Evolutionary conservation across 805 yeast genomes (phyloP).

Genomic region (baker's yeast (Saccharomyces cerevisiae)): DNA sequence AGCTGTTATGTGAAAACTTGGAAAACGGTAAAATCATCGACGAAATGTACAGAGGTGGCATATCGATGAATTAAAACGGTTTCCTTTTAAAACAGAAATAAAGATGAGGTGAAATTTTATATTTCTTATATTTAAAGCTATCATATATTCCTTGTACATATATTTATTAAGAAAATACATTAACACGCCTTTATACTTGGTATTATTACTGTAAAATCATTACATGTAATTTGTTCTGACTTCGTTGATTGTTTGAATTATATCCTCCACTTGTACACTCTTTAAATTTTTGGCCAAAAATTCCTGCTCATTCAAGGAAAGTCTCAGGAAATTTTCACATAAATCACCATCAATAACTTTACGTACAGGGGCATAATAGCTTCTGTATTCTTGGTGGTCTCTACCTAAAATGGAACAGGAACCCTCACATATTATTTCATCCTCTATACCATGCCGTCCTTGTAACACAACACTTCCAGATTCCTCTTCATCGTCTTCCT

Average conservation of each 20-base stretch:
- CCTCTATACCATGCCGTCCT: background rate
- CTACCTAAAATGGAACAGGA: conserved; percentile 46
- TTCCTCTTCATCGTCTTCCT: conserved; percentile 4
- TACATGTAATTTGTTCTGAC: conserved; percentile 24
- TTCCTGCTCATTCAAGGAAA: conserved; percentile 17
- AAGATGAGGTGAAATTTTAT: background rate
- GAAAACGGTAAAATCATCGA: conserved; percentile 41
- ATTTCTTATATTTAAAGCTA: background rate
- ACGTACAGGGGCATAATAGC: conserved; percentile 75
- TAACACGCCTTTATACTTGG: background rate
- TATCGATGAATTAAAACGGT: background rate
- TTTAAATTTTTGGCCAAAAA: conserved; percentile 27
- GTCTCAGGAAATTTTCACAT: conserved; percentile 45
- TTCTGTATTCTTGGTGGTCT: conserved; percentile 57
- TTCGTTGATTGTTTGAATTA: conserved; percentile 18
- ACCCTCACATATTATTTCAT: conserved; percentile 17
- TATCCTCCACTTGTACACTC: conserved; percentile 31
- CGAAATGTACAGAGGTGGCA: conserved; percentile 47
- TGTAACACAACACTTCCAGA: background rate
- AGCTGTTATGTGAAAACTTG: conserved; percentile 56
- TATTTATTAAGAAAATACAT: background rate
- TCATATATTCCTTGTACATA: background rate
- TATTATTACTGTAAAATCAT: background rate
- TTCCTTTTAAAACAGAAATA: background rate
- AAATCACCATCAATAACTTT: conserved; percentile 84